These are phyloP conservation scores for Fusarium nodosum DNA, from an alignment of 2,329 filamentous ascomycete species.

Conservation along the genomic window DNA sequence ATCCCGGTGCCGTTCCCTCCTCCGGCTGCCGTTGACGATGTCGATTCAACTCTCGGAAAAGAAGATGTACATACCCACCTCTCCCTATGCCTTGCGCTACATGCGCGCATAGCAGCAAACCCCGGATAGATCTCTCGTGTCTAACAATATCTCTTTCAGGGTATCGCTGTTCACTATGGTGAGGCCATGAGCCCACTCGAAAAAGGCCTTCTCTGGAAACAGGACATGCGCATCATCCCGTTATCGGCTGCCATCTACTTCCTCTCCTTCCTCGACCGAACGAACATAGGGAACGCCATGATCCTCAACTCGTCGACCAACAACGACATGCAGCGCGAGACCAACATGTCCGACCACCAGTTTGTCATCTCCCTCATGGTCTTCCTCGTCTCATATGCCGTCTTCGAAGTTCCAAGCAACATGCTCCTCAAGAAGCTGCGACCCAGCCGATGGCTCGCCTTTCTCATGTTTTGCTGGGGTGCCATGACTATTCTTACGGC, in stretches of 20 bases:
- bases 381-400: constrained; percentile 70
- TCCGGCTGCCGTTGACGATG: constrained; percentile 47
- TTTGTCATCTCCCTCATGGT: constrained; percentile 72
- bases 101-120: constrained; percentile 7
- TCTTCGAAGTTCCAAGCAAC: constrained; percentile 76
- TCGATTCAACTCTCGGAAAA: constrained; percentile 48
- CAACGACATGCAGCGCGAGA: constrained; percentile 73
- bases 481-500: constrained; percentile 76
- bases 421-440: constrained; percentile 74
- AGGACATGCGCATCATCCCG: constrained; percentile 74
- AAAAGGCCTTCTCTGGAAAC: constrained; percentile 65
- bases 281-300: constrained; percentile 78
- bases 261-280: constrained; percentile 75
- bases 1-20: constrained; percentile 46
- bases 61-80: constrained; percentile 39
- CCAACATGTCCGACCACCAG: constrained; percentile 71
- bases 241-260: constrained; percentile 74
- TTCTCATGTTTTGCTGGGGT: constrained; percentile 77
- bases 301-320: constrained; percentile 72
- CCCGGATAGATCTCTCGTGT: not conserved
- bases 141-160: constrained; percentile 38
- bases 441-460: constrained; percentile 73
- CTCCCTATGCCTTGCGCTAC: constrained; percentile 1
- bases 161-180: constrained; percentile 39
- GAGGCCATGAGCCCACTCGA: constrained; percentile 50